Conservation (phyloP, 108 stramenopile genomes). For the Nitzschia sp. region DNA sequence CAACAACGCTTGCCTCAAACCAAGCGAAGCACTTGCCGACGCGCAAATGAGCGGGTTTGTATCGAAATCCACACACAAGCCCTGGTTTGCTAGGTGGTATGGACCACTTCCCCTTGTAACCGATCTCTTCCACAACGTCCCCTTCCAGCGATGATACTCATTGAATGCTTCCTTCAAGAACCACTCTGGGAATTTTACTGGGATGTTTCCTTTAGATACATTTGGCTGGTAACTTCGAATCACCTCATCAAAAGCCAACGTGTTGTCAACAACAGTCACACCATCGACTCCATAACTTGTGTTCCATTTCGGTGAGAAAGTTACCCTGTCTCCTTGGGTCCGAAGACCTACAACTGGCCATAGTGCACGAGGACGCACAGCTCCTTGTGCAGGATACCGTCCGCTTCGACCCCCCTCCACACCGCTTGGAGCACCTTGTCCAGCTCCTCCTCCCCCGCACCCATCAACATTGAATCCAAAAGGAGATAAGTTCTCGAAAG, state of each 20-base stretch:
- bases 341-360: conserved; percentile 94
- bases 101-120: conserved; percentile 70
- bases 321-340: conserved; percentile 90
- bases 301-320: conserved; percentile 81
- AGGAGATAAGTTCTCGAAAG: conserved; percentile 87
- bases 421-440: conserved; percentile 83
- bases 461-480: conserved; percentile 88
- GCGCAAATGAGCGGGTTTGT: conserved; percentile 73
- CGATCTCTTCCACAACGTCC: conserved; percentile 39
- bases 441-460: conserved; percentile 79
- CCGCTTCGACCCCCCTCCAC: conserved; percentile 64
- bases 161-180: conserved; percentile 65
- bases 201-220: background rate
- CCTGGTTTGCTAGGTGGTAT: conserved; percentile 47
- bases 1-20: conserved; percentile 64
- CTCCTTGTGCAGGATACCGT: conserved; percentile 72
- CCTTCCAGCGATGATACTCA: conserved; percentile 71
- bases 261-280: conserved; percentile 49
- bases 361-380: conserved; percentile 70
- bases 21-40: conserved; percentile 76
- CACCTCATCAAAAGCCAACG: conserved; percentile 71
- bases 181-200: conserved; percentile 50
- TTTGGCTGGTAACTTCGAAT: conserved; percentile 42
- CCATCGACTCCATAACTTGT: conserved; percentile 77
- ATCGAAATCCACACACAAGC: conserved; percentile 80